These are phyloP conservation scores for Aegilops longissima DNA, from an alignment of 176 grass and related monocot genomes.

Conservation along the genomic window DNA sequence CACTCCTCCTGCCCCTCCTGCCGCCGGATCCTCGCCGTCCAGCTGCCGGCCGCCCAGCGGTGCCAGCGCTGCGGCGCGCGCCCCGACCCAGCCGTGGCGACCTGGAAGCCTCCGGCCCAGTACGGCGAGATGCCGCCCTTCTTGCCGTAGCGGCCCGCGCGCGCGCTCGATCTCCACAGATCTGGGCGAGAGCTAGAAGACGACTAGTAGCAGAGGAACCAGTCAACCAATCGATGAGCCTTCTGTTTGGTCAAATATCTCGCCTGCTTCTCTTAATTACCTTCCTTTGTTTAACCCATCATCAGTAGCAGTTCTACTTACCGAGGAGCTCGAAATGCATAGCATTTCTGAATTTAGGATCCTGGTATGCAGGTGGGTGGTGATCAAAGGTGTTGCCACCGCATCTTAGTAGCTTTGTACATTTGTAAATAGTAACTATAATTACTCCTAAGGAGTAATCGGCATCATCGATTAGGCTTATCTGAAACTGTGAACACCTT, in stretches of 20 bases:
- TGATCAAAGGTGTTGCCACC: neutral
- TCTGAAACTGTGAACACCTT: neutral
- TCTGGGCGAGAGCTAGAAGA: neutral
- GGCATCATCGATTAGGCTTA: neutral
- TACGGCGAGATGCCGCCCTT: conserved; percentile 37
- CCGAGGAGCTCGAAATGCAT: too few relatives aligned
- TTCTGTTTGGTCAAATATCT: conserved; percentile 4
- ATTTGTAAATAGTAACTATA: conserved; percentile 30
- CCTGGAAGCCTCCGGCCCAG: conserved; percentile 33
- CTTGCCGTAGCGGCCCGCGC: conserved; percentile 29
- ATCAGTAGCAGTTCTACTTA: too few relatives aligned
- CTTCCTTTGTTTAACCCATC: too few relatives aligned
- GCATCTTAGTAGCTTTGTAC: conserved; percentile 19
- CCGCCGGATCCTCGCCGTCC: conserved; percentile 44
- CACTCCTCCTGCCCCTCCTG: conserved; percentile 76
- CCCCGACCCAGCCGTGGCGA: neutral
- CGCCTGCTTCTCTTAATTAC: neutral
- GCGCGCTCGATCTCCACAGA: neutral
- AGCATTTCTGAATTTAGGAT: neutral
- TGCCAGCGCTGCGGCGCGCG: conserved; percentile 52
- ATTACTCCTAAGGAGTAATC: neutral
- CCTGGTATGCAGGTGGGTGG: neutral
- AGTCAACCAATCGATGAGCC: neutral
- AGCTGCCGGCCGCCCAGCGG: conserved; percentile 36
- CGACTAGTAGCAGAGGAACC: neutral